Evolutionary conservation across 768 basidiomycete genomes (phyloP), one percentile per base, ranked within the genome.

Genomic region (Xanthoconium stramineum): DNA sequence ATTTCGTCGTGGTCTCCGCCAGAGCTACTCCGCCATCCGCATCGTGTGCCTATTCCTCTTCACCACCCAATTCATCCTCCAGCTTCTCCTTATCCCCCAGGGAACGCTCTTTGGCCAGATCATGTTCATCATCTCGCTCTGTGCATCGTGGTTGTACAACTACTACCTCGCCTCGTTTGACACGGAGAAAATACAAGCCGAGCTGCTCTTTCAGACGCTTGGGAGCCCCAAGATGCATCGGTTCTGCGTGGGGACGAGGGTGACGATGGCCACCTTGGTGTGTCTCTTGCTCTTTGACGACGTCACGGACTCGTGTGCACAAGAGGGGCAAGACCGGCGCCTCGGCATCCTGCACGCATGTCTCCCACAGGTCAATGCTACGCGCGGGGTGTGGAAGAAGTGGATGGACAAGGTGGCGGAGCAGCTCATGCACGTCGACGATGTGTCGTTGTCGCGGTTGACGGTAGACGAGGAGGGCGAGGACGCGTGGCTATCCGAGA

Each of bases 1-100:
- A 28, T 49, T 58, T 17, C 19, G 12, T 42, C 56, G 37, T 7
- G 17, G 53, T 32, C 32, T 61, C 30, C 39, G 17, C 47, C 43
- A 32, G 10, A 29, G 55, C 32, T 61, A 63, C 36, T 43, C 52
- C 5, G 40, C 49, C 9, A 43, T 59, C 2, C 61, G 62, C 54
- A 35, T 51, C 36, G 37, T 64, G 20, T 69, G 63, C 47, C 61
- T 69, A 15, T 56, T 69, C 47, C 51, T 74, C 11, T 61, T 71
- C 47, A 62, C 63, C 19, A 47, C 55, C 32, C 67, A 75, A 33
- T 68, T 70, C 57, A 56, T 74, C 44, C 54, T 62, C 24, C 69
- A 73, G 55, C 62, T 74, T 36, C 61, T 73, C 40, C 64, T 73
- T 51, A 62, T 72, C 29, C 72, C 72, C 1, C 69, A 71, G 33